Percentiles rank a stretch among this genome's conserved stretches.
Evolutionary conservation across 306 rosid genomes (phyloP).

Genomic region (Morella rubra): DNA sequence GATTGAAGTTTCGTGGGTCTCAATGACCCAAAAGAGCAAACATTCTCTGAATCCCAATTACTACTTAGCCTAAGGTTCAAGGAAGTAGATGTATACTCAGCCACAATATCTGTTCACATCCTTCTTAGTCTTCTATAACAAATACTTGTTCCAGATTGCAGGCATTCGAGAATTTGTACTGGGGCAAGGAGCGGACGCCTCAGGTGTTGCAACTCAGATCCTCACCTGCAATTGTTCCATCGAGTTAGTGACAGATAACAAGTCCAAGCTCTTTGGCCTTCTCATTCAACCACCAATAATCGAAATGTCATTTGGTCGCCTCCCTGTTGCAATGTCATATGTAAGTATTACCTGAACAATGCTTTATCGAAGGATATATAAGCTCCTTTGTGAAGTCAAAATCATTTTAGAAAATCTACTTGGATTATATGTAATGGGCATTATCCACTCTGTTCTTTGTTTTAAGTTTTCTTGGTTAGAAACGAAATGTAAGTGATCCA

Average conservation of each 20-base stretch:
- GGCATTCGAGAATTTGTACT: conserved; percentile 57
- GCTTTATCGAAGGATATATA: too few species aligned
- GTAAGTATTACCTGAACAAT: conserved; percentile 33
- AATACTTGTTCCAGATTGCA: conserved; percentile 41
- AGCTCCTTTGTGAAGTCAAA: too few species aligned
- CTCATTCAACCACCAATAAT: conserved; percentile 69
- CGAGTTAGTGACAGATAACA: conserved; percentile 55
- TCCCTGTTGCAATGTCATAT: conserved; percentile 61
- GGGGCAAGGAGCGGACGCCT: conserved; percentile 86
- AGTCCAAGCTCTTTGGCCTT: conserved; percentile 82
- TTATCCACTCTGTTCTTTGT: too few species aligned
- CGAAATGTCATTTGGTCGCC: conserved; percentile 60
- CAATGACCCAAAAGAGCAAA: neutral
- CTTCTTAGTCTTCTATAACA: neutral
- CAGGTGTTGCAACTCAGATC: conserved; percentile 80
- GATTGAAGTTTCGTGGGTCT: neutral
- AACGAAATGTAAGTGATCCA: too few species aligned
- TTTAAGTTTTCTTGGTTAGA: too few species aligned
- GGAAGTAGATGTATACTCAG: neutral
- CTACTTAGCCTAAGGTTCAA: too few species aligned
- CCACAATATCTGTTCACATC: neutral
- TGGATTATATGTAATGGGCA: too few species aligned
- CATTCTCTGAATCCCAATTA: too few species aligned
- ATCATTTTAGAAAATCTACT: too few species aligned
- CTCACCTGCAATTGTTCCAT: conserved; percentile 64